Conservation (phyloP, 257 asterid species). For the Fraxinus cuspidata region DNA sequence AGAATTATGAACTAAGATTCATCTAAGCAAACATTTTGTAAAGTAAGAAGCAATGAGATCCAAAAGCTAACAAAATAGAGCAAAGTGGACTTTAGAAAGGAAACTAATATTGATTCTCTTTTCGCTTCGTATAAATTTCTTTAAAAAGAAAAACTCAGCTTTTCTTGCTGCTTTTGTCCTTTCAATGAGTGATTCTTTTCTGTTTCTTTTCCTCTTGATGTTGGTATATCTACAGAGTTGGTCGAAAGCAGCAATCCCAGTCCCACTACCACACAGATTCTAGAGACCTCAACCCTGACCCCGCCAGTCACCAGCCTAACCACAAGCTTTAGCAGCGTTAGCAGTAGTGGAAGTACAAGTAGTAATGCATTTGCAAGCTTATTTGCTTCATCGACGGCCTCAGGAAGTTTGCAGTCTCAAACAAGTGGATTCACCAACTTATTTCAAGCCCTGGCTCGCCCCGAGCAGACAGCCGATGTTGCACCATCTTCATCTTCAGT, state of each 20-base stretch:
- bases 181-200: slow-evolving; percentile 18
- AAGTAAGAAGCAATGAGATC: slow-evolving; percentile 41
- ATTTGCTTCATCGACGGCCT: slow-evolving; percentile 65
- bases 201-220: slow-evolving; percentile 19
- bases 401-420: slow-evolving; percentile 57
- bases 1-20: slow-evolving; percentile 34
- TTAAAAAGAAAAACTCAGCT: slow-evolving; percentile 27
- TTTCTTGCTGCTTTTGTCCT: slow-evolving; percentile 21
- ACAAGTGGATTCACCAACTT: slow-evolving; percentile 41
- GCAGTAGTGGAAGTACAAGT: slow-evolving; percentile 57
- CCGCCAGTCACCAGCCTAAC: slow-evolving; percentile 36
- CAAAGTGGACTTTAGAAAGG: slow-evolving; percentile 28
- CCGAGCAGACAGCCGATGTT: slow-evolving; percentile 33
- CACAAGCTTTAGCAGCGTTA: slow-evolving; percentile 46
- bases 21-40: slow-evolving; percentile 39
- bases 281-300: slow-evolving; percentile 30
- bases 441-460: slow-evolving; percentile 43
- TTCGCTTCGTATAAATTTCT: slow-evolving; percentile 32
- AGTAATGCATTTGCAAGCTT: slow-evolving; percentile 64
- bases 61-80: slow-evolving; percentile 36
- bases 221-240: slow-evolving; percentile 37
- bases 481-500: slow-evolving; percentile 52
- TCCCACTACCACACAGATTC: slow-evolving; percentile 35
- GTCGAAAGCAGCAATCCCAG: slow-evolving; percentile 41
- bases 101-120: slow-evolving; percentile 33